Conservation (phyloP, 2,329 filamentous ascomycete species). For the Penicillium sp. region DNA sequence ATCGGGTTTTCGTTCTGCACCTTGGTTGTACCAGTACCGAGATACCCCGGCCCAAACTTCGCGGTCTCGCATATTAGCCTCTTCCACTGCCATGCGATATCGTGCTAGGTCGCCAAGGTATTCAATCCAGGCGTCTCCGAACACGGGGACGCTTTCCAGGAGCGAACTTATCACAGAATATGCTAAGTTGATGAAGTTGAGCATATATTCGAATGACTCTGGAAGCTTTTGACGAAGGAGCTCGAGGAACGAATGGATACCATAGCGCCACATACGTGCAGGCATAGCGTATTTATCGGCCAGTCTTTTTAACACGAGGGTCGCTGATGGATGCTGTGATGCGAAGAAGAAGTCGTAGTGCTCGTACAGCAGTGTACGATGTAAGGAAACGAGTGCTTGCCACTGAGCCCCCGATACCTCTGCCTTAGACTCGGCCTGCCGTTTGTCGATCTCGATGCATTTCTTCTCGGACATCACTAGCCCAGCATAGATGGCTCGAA, state of each 20-base stretch:
- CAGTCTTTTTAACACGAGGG: constrained; percentile 62
- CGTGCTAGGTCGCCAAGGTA: constrained; percentile 82
- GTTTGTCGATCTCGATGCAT: constrained; percentile 77
- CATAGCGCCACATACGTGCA: constrained; percentile 89
- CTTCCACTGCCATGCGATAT: constrained; percentile 90
- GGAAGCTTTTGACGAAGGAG: constrained; percentile 72
- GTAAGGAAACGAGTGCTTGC: constrained; percentile 75
- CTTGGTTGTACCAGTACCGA: constrained; percentile 79
- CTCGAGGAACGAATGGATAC: constrained; percentile 82
- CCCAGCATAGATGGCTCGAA: constrained; percentile 64
- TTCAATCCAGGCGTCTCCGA: constrained; percentile 89
- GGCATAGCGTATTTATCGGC: constrained; percentile 88
- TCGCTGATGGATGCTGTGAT: constrained; percentile 79
- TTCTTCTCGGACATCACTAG: constrained; percentile 84
- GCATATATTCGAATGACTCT: constrained; percentile 78
- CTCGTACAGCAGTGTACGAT: constrained; percentile 76
- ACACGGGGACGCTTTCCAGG: constrained; percentile 78
- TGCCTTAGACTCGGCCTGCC: constrained; percentile 42
- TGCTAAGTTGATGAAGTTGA: constrained; percentile 82
- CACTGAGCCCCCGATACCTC: constrained; percentile 65
- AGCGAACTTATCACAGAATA: constrained; percentile 88
- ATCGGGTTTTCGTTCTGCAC: constrained; percentile 70
- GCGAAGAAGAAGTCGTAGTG: constrained; percentile 86
- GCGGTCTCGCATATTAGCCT: constrained; percentile 69
- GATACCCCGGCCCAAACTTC: constrained; percentile 81